Evolutionary conservation across 2,329 filamentous ascomycete genomes (phyloP).

Genomic region (Aspergillus ochraceus): DNA sequence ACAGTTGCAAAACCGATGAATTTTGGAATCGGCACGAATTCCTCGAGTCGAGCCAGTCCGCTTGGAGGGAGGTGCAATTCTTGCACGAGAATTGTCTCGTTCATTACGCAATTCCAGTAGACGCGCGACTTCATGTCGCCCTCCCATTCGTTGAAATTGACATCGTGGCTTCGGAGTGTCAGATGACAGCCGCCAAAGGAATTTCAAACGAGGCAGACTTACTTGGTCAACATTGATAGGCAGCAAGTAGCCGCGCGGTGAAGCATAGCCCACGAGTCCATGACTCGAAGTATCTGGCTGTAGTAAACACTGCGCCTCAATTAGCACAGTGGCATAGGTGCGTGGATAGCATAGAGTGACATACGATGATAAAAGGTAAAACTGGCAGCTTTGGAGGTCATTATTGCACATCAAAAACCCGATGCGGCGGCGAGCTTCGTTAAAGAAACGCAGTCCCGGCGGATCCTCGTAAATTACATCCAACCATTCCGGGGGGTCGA

Average conservation of each 20-base stretch:
- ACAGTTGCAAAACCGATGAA: constrained; percentile 49
- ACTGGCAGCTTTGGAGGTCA: constrained; percentile 53
- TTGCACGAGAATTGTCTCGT: constrained; percentile 57
- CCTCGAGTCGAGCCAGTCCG: constrained; percentile 52
- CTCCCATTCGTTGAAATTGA: constrained; percentile 53
- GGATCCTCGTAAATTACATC: constrained; percentile 41
- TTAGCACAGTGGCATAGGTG: constrained; percentile 11
- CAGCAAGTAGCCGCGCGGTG: constrained; percentile 54
- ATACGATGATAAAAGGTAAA: constrained; percentile 52
- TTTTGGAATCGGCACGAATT: constrained; percentile 54
- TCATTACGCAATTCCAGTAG: constrained; percentile 58
- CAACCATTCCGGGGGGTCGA: constrained; percentile 41
- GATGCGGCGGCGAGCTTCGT: constrained; percentile 53
- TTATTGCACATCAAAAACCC: constrained; percentile 54
- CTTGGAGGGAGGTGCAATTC: constrained; percentile 55
- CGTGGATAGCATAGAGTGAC: constrained; percentile 7
- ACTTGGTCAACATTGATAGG: constrained; percentile 49
- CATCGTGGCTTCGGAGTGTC: constrained; percentile 31
- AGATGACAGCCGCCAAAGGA: background rate
- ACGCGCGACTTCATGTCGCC: constrained; percentile 57
- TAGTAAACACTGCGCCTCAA: constrained; percentile 45
- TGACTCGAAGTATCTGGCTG: constrained; percentile 52
- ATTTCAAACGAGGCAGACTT: constrained; percentile 11
- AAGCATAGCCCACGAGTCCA: constrained; percentile 56
- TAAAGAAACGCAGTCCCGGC: constrained; percentile 54